phyloP scores from a whole-genome alignment of 1,284 basidiomycete genomes.

The Ustilago nuda region DNA sequence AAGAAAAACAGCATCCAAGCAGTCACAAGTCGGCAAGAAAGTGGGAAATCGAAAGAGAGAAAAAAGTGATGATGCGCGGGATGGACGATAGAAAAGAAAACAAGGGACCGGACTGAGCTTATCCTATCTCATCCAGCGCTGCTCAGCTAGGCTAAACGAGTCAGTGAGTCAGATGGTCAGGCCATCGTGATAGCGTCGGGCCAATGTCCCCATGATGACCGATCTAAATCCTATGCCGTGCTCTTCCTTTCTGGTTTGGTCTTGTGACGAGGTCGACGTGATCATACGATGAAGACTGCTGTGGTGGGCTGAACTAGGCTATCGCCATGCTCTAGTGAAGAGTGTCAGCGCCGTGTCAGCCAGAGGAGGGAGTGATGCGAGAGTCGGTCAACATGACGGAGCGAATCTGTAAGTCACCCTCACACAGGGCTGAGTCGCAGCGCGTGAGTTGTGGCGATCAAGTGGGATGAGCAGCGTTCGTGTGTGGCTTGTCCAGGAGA shows the following conservation, averaged over 20 bases:
- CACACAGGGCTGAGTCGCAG: not conserved
- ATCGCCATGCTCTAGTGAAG: not conserved
- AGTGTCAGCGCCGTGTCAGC: not conserved
- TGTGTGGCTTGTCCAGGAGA: conserved; percentile 1
- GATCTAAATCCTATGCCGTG: not conserved
- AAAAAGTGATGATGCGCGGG: not conserved
- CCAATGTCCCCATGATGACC: not conserved
- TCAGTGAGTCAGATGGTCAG: conserved; percentile 3
- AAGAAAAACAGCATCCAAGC: not conserved
- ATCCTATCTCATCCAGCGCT: not conserved
- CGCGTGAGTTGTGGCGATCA: not conserved
- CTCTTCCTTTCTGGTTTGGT: not conserved
- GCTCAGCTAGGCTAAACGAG: not conserved
- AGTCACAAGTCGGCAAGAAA: not conserved
- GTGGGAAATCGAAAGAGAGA: not conserved
- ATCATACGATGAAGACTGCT: not conserved
- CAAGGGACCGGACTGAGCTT: conserved; percentile 7
- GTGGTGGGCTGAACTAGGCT: not conserved
- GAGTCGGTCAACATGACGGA: not conserved
- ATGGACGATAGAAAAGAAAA: not conserved
- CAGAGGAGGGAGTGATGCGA: not conserved
- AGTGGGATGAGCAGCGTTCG: not conserved
- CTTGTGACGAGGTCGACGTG: not conserved
- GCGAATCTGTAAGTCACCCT: not conserved
- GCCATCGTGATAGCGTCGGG: not conserved